phyloP scores from a whole-genome alignment of 2,329 filamentous ascomycete genomes.

The Colletotrichum theobromicola region DNA sequence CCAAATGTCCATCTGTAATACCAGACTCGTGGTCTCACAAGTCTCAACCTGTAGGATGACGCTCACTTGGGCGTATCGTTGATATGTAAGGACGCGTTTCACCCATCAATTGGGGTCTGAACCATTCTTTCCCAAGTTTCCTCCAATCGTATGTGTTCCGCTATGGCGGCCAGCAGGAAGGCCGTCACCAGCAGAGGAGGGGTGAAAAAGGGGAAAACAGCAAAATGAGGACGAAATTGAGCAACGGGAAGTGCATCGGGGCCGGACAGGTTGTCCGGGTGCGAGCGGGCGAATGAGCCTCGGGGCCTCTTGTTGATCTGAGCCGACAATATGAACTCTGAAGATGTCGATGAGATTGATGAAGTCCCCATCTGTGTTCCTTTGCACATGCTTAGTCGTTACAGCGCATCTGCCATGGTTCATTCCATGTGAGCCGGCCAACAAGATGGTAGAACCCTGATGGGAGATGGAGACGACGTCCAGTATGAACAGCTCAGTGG shows the following conservation, averaged over 20 bases:
- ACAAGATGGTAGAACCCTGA: neutral
- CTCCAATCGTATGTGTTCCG: neutral
- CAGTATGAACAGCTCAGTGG: no score
- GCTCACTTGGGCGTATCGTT: neutral
- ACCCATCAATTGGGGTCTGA: neutral
- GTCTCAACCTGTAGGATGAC: neutral
- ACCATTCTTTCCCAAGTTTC: neutral
- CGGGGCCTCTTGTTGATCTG: neutral
- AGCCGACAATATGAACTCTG: neutral
- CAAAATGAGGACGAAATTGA: constrained; percentile 1
- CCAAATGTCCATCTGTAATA: neutral
- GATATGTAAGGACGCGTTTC: neutral
- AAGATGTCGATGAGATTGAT: neutral
- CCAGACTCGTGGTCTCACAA: neutral
- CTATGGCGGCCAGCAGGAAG: neutral
- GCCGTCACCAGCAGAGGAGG: neutral
- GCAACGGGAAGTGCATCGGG: neutral
- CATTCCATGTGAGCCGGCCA: neutral
- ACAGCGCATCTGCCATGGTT: neutral
- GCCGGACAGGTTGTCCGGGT: neutral
- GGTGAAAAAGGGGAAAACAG: neutral
- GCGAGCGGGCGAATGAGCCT: neutral
- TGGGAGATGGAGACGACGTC: neutral
- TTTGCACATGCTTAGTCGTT: neutral
- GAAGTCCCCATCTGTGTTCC: neutral